Conservation (phyloP, 164 flowering plant species). For the Nelumbo lutea region DNA sequence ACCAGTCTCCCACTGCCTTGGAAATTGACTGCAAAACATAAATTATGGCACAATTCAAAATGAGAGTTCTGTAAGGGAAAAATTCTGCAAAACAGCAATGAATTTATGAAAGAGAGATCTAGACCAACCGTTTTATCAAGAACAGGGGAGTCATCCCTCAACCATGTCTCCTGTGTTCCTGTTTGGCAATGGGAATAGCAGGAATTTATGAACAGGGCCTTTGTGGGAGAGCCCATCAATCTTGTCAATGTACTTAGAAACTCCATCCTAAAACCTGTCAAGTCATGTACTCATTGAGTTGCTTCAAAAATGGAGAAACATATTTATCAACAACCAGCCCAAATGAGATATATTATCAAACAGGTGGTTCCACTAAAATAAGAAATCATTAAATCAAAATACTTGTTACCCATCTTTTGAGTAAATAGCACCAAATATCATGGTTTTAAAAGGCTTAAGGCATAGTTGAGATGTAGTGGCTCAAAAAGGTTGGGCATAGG, state of each 20-base stretch:
- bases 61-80: background rate
- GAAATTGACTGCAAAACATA: slow-evolving; percentile 60
- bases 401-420: no score
- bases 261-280: slow-evolving; percentile 53
- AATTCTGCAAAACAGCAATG: background rate
- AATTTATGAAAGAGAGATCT: background rate
- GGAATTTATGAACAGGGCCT: slow-evolving; percentile 69
- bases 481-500: no score
- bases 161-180: slow-evolving; percentile 80
- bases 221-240: slow-evolving; percentile 34
- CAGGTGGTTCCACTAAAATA: background rate
- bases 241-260: slow-evolving; percentile 48
- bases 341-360: no score
- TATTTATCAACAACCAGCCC: background rate
- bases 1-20: slow-evolving; percentile 95
- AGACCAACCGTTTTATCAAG: slow-evolving; percentile 43
- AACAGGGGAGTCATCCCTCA: slow-evolving; percentile 51
- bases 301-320: no score
- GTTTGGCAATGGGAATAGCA: slow-evolving; percentile 94
- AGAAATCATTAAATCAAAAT: background rate
- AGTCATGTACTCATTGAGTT: background rate
- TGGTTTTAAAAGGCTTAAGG: no score
- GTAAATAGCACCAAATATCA: no score
- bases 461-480: no score
- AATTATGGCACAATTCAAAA: background rate